Conservation (phyloP, 1,139 yeast species). For the Pichia cactophila region DNA sequence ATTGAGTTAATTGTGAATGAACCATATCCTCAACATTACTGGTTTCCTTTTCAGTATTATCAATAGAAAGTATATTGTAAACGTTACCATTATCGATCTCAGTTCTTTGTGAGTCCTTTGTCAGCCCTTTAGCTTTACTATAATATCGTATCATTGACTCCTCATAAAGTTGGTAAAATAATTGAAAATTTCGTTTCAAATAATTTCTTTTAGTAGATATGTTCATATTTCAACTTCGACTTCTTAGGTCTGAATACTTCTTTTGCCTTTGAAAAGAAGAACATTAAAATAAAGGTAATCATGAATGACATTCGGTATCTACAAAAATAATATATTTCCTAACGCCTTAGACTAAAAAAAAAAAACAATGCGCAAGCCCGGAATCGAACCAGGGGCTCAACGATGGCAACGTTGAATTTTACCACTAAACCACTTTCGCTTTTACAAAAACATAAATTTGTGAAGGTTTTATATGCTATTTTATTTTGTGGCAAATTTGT, state of each 20-base stretch:
- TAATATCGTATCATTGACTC: not conserved
- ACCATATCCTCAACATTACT: conserved; percentile 1
- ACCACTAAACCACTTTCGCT: conserved; percentile 15
- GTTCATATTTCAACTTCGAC: not conserved
- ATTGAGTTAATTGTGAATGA: not conserved
- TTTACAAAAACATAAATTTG: not conserved
- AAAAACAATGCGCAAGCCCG: conserved; percentile 12
- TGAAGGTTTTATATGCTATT: too few species aligned
- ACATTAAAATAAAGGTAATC: too few species aligned
- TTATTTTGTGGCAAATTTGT: too few species aligned
- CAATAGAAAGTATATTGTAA: not conserved
- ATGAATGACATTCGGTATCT: too few species aligned
- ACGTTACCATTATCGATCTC: not conserved
- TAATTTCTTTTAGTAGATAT: not conserved
- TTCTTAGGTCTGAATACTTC: too few species aligned
- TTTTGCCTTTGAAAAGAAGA: too few species aligned
- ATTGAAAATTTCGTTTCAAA: not conserved
- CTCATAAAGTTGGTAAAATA: too few species aligned
- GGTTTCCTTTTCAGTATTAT: not conserved
- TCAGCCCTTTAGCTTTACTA: not conserved
- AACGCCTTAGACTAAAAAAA: not conserved
- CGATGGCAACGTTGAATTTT: conserved; percentile 16
- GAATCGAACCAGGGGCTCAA: conserved; percentile 16
- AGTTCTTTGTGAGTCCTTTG: not conserved
- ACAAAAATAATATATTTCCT: not conserved